Evolutionary conservation across 345 rosid species (phyloP).

Genomic region (Pistacia atlantica): DNA sequence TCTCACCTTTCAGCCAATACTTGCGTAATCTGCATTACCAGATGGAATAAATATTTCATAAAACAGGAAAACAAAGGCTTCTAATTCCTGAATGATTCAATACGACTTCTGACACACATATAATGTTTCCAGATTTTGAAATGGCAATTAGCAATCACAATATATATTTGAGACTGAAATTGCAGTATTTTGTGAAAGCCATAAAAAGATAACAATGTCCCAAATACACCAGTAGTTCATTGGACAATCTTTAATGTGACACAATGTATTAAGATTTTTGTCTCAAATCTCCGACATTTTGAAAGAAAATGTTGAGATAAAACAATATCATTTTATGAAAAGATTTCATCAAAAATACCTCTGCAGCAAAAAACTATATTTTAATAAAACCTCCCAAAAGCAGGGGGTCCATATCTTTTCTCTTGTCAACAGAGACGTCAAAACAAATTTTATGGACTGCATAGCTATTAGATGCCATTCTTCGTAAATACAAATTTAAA

Average conservation of each 20-base stretch:
- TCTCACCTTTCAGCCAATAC: conserved; percentile 92
- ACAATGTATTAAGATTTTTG: too few species aligned
- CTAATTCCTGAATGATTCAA: too few species aligned
- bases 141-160: conserved; percentile 5
- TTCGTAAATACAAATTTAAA: background rate
- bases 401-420: too few species aligned
- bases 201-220: background rate
- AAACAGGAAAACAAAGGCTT: background rate
- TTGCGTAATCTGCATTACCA: conserved; percentile 56
- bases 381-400: background rate
- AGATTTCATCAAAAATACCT: background rate
- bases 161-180: background rate
- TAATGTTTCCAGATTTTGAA: background rate
- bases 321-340: background rate
- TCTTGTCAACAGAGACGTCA: background rate
- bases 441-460: background rate
- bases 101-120: too few species aligned
- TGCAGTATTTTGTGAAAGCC: background rate
- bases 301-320: background rate
- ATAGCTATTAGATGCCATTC: background rate
- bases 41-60: background rate
- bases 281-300: too few species aligned
- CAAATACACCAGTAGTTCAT: background rate
- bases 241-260: too few species aligned
- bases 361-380: background rate